Conservation (phyloP, 371 early-diverging fungal species). For the Mucor mucedo region DNA sequence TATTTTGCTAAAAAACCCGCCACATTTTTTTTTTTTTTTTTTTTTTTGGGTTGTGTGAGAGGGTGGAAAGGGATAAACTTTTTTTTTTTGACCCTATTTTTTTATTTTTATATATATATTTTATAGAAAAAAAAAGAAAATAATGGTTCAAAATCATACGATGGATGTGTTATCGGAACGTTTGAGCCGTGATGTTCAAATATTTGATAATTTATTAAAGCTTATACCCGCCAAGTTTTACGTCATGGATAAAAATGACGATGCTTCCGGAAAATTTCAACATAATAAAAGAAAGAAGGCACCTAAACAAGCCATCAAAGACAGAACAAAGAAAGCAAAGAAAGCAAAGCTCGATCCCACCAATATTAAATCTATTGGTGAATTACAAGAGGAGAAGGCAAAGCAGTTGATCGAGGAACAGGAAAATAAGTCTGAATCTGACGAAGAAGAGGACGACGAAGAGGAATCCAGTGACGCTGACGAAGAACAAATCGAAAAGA, state of each 20-base stretch:
- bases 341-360: constrained; percentile 62
- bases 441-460: constrained; percentile 32
- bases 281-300: constrained; percentile 79
- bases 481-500: constrained; percentile 30
- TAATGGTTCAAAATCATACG: constrained; percentile 44
- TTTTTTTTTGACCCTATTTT: not conserved
- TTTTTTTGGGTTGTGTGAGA: not conserved
- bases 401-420: constrained; percentile 20
- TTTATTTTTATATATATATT: not conserved
- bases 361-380: constrained; percentile 28
- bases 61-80: not conserved
- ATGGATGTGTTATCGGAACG: constrained; percentile 53
- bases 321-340: constrained; percentile 78
- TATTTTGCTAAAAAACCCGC: constrained; percentile 5
- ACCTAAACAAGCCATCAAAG: constrained; percentile 80
- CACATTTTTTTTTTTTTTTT: constrained; percentile 3
- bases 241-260: constrained; percentile 62
- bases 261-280: constrained; percentile 58
- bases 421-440: constrained; percentile 43
- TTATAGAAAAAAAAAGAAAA: not conserved
- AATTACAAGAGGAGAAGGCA: constrained; percentile 37
- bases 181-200: constrained; percentile 57
- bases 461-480: constrained; percentile 34
- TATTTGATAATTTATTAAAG: constrained; percentile 70
- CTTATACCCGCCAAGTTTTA: constrained; percentile 79